Percentiles rank a stretch among this genome's conserved stretches.
Evolutionary conservation across 1,284 basidiomycete genomes (phyloP).

Genomic region (Earliella scabrosa): DNA sequence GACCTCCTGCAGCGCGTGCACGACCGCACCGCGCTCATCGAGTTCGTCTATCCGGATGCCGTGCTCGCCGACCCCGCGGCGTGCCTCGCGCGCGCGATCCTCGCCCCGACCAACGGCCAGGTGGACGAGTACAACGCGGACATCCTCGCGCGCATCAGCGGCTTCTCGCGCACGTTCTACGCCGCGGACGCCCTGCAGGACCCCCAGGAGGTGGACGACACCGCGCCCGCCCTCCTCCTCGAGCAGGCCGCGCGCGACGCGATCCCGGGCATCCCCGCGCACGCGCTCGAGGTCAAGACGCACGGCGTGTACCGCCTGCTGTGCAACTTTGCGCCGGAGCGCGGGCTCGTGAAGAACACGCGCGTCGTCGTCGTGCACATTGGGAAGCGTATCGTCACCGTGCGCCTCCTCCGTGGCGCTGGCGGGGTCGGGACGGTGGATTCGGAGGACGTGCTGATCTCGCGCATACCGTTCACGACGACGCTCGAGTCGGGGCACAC

Average conservation of each 20-base stretch:
- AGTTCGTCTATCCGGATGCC: conserved; percentile 40
- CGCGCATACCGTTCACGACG: conserved; percentile 39
- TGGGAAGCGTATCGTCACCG: conserved; percentile 35
- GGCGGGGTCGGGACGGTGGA: conserved; percentile 26
- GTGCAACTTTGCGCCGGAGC: conserved; percentile 43
- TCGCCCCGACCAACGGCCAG: conserved; percentile 42
- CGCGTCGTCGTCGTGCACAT: conserved; percentile 37
- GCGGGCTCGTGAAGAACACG: conserved; percentile 45
- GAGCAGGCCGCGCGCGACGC: conserved; percentile 32
- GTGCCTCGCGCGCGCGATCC: conserved; percentile 39
- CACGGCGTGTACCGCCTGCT: conserved; percentile 41
- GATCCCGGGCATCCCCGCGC: conserved; percentile 37
- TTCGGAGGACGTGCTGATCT: conserved; percentile 38
- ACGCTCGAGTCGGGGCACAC: conserved; percentile 38
- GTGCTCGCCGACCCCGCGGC: conserved; percentile 31
- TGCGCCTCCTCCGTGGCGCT: conserved; percentile 31
- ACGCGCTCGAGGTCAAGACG: conserved; percentile 36
- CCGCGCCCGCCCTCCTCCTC: conserved; percentile 27
- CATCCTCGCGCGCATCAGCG: conserved; percentile 34
- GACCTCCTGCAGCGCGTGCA: conserved; percentile 25
- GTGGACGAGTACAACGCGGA: conserved; percentile 41
- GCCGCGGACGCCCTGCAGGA: conserved; percentile 38
- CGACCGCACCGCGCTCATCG: conserved; percentile 31
- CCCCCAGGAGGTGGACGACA: conserved; percentile 25
- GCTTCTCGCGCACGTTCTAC: conserved; percentile 29